Conservation (phyloP, 23 red algal species). For the Gracilaria caudata region DNA sequence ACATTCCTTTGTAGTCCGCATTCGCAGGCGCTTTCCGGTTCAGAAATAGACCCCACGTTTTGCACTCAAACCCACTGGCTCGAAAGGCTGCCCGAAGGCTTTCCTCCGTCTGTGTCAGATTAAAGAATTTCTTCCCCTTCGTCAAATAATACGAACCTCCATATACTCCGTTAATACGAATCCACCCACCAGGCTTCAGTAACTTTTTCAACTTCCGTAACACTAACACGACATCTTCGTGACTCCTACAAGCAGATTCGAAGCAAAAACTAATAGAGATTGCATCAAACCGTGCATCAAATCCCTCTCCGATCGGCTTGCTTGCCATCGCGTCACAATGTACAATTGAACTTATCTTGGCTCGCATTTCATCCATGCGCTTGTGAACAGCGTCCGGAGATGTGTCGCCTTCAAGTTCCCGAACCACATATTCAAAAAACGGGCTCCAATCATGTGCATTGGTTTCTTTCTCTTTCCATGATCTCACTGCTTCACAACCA, state of each 20-base stretch:
- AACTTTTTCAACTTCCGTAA: not conserved
- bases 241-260: conserved; percentile 1
- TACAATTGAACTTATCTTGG: not conserved
- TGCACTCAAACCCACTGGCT: not conserved
- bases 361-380: not conserved
- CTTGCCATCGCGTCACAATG: not conserved
- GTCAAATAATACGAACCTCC: not conserved
- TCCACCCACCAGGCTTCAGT: not conserved
- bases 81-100: not conserved
- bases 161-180: conserved; percentile 1
- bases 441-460: not conserved
- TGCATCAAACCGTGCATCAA: not conserved
- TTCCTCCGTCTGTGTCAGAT: not conserved
- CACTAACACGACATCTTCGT: not conserved
- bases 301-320: not conserved
- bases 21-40: not conserved
- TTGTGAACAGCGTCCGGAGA: not conserved
- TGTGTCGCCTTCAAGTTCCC: not conserved
- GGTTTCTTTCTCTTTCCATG: not conserved
- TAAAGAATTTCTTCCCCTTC: conserved; percentile 1
- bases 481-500: not conserved
- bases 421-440: conserved; percentile 9
- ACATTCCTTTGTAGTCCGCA: not conserved
- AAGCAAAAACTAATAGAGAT: conserved; percentile 8
- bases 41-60: not conserved